Conservation (phyloP, 1,284 basidiomycete species). For the Puccinia brachypodii region DNA sequence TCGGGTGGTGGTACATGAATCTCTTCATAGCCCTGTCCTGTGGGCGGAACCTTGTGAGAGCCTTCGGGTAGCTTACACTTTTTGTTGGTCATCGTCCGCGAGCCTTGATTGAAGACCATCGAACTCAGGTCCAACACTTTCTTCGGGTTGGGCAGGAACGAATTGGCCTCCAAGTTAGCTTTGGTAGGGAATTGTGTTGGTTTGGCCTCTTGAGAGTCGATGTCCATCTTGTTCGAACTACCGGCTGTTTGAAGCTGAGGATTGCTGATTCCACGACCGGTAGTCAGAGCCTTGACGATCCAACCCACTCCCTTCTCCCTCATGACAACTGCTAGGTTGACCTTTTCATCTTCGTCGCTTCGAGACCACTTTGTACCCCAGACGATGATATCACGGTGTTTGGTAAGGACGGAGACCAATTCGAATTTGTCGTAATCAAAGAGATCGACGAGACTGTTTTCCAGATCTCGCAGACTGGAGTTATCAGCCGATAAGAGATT, state of each 20-base stretch:
- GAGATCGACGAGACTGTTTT: slow-evolving; percentile 95
- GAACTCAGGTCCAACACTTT: slow-evolving; percentile 84
- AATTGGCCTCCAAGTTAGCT: slow-evolving; percentile 83
- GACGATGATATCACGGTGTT: slow-evolving; percentile 92
- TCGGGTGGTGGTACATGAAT: slow-evolving; percentile 96
- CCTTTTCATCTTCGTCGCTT: slow-evolving; percentile 81
- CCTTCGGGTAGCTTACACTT: slow-evolving; percentile 97
- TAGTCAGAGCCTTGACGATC: slow-evolving; percentile 79
- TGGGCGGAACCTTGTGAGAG: slow-evolving; percentile 79
- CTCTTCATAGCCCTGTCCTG: slow-evolving; percentile 96
- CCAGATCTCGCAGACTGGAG: slow-evolving; percentile 84
- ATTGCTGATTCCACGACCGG: slow-evolving; percentile 51
- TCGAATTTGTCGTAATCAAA: slow-evolving; percentile 90
- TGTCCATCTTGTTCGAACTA: slow-evolving; percentile 65
- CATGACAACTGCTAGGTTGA: slow-evolving; percentile 97
- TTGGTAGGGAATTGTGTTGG: slow-evolving; percentile 71
- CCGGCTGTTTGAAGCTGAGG: slow-evolving; percentile 42
- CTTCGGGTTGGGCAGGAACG: slow-evolving; percentile 76
- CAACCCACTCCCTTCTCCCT: slow-evolving; percentile 93
- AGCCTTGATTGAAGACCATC: slow-evolving; percentile 93
- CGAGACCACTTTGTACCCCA: slow-evolving; percentile 98
- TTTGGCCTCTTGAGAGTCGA: slow-evolving; percentile 61
- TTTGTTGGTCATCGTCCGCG: slow-evolving; percentile 96
- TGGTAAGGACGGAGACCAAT: slow-evolving; percentile 84
- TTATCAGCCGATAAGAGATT: slow-evolving; percentile 80